Evolutionary conservation across 441 rosid genomes (phyloP).

Genomic region (Gossypium schwendimanii): DNA sequence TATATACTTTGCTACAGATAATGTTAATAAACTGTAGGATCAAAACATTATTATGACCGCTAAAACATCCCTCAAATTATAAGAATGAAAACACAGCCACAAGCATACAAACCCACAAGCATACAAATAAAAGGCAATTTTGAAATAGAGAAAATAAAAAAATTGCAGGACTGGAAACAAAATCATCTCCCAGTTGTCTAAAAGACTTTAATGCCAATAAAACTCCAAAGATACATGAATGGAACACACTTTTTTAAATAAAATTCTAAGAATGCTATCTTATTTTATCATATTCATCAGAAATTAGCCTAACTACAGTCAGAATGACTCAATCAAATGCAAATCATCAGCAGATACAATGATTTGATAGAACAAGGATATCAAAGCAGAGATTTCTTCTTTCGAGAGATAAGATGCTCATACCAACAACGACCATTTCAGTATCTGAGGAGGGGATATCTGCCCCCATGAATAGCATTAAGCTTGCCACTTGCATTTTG

Average conservation of each 20-base stretch:
- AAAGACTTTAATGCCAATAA: background rate
- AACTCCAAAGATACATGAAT: background rate
- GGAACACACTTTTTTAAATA: background rate
- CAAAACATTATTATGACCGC: background rate
- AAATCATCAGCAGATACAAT: background rate
- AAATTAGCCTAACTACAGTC: background rate
- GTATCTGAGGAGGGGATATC: background rate
- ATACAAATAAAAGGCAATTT: background rate
- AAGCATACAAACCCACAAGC: no score
- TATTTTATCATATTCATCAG: background rate
- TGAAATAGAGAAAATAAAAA: background rate
- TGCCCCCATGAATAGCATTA: background rate
- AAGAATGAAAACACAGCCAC: background rate
- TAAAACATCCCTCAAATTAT: background rate
- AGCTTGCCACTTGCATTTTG: background rate
- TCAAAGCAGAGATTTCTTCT: background rate
- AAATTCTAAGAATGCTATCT: background rate
- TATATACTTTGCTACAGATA: background rate
- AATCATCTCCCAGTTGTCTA: background rate
- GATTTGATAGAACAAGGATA: constrained; percentile 3
- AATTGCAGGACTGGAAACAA: background rate
- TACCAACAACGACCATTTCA: background rate
- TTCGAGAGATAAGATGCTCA: background rate
- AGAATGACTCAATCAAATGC: background rate
- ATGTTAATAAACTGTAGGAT: background rate